These are phyloP conservation scores for Selenicereus undatus DNA, from an alignment of 148 eudicot species.

Conservation along the genomic window DNA sequence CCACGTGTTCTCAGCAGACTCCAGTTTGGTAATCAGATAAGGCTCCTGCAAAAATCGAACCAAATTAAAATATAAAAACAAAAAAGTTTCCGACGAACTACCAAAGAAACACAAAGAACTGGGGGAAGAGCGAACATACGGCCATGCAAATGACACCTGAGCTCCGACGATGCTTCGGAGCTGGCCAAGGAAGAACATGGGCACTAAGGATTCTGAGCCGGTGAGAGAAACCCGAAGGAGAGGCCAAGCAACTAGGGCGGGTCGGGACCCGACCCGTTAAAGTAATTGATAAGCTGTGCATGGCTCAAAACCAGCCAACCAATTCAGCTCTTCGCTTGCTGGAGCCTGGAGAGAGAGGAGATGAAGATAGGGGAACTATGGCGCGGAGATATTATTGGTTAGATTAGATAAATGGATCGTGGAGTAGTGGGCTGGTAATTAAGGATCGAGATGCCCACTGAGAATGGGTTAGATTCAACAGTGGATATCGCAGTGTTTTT, in stretches of 20 bases:
- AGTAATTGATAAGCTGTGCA: constrained; percentile 42
- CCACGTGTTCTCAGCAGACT: constrained; percentile 97
- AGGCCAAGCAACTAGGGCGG: constrained; percentile 13
- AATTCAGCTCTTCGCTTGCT: neutral
- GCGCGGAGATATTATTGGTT: neutral
- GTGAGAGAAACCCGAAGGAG: constrained; percentile 11
- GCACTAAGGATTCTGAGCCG: neutral
- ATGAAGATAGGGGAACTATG: neutral
- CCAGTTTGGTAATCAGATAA: constrained; percentile 71
- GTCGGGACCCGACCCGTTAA: constrained; percentile 32
- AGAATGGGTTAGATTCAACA: neutral
- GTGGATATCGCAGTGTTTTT: too few species aligned
- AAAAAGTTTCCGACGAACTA: neutral
- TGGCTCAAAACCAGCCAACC: constrained; percentile 10
- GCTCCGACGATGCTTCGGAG: constrained; percentile 29
- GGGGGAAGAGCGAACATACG: constrained; percentile 35
- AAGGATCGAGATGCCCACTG: neutral
- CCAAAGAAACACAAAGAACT: neutral
- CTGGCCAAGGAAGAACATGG: constrained; percentile 18
- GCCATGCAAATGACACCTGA: constrained; percentile 80
- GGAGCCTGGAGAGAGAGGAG: constrained; percentile 12
- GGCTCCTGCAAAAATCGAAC: constrained; percentile 56
- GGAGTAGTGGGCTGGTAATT: neutral
- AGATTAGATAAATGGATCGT: neutral
- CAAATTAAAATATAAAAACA: neutral